Percentiles rank a stretch among this genome's conserved stretches.
Conservation (phyloP, 495 filamentous ascomycete species). For the Chaetomium cochliodes region DNA sequence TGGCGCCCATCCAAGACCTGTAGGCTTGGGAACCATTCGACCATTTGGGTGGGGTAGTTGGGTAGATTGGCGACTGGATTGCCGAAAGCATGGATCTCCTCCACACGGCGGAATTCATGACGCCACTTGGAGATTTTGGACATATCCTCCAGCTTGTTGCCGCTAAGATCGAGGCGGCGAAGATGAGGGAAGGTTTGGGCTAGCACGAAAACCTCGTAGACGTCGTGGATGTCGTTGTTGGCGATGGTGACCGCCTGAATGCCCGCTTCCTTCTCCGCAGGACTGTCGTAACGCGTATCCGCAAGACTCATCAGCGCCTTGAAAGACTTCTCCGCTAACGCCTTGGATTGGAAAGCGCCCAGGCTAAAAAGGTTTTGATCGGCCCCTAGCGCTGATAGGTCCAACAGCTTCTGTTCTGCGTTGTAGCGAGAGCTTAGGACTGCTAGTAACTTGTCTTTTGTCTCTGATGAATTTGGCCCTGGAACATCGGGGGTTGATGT, state of each 20-base stretch:
- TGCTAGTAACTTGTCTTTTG: slow-evolving; percentile 43
- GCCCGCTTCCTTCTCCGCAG: slow-evolving; percentile 65
- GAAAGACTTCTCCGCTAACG: slow-evolving; percentile 83
- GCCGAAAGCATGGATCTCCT: slow-evolving; percentile 73
- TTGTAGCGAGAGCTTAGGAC: slow-evolving; percentile 77
- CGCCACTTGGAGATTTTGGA: slow-evolving; percentile 75
- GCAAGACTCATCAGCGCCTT: slow-evolving; percentile 81
- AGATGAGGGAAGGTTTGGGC: slow-evolving; percentile 75
- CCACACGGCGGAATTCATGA: slow-evolving; percentile 68
- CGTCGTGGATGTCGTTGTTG: slow-evolving; percentile 68
- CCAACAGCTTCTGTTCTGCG: slow-evolving; percentile 64
- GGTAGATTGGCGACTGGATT: slow-evolving; percentile 69
- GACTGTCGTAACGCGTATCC: slow-evolving; percentile 64
- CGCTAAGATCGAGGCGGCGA: slow-evolving; percentile 79
- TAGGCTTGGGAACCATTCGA: slow-evolving; percentile 78
- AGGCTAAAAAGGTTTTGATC: slow-evolving; percentile 66
- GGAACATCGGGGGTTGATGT: slow-evolving; percentile 9
- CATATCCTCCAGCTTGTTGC: slow-evolving; percentile 69
- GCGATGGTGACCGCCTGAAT: slow-evolving; percentile 75
- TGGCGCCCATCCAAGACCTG: slow-evolving; percentile 67
- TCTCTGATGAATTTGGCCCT: slow-evolving; percentile 40
- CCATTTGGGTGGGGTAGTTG: slow-evolving; percentile 65
- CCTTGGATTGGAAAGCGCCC: slow-evolving; percentile 70
- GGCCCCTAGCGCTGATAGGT: slow-evolving; percentile 69
- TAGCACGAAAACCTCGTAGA: slow-evolving; percentile 67